Evolutionary conservation across 1,139 yeast genomes (phyloP).

Genomic region (Starmera stellimalicola): DNA sequence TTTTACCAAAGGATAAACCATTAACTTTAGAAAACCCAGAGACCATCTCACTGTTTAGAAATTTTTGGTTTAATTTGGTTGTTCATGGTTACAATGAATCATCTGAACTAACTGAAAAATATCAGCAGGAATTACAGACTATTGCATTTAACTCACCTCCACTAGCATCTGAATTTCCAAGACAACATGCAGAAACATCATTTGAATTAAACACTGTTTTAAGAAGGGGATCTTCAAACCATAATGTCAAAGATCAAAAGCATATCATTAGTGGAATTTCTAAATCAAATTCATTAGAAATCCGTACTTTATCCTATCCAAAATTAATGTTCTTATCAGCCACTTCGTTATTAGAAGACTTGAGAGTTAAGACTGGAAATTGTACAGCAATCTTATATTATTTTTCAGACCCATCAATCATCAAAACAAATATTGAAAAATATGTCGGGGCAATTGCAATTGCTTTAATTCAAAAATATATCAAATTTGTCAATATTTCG

Average conservation of each 20-base stretch:
- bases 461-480: conserved; percentile 50
- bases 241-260: conserved; percentile 69
- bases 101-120: conserved; percentile 44
- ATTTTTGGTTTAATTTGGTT: conserved; percentile 91
- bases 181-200: conserved; percentile 85
- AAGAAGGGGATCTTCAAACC: conserved; percentile 82
- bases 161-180: conserved; percentile 76
- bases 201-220: conserved; percentile 86
- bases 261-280: conserved; percentile 32
- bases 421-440: conserved; percentile 50
- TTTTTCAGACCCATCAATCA: conserved; percentile 79
- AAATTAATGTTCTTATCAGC: conserved; percentile 87
- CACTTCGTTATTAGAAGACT: conserved; percentile 64
- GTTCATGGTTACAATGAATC: conserved; percentile 76
- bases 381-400: conserved; percentile 69
- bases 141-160: conserved; percentile 91
- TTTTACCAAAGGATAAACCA: conserved; percentile 51
- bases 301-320: conserved; percentile 56
- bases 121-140: conserved; percentile 41
- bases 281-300: conserved; percentile 24
- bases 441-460: conserved; percentile 59
- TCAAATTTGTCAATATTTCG: conserved; percentile 20
- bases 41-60: conserved; percentile 48
- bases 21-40: conserved; percentile 26
- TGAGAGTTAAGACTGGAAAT: conserved; percentile 73